Evolutionary conservation across 2,329 filamentous ascomycete genomes (phyloP), one percentile per base, ranked within the genome.

Genomic region (Stemphylium lycopersici): DNA sequence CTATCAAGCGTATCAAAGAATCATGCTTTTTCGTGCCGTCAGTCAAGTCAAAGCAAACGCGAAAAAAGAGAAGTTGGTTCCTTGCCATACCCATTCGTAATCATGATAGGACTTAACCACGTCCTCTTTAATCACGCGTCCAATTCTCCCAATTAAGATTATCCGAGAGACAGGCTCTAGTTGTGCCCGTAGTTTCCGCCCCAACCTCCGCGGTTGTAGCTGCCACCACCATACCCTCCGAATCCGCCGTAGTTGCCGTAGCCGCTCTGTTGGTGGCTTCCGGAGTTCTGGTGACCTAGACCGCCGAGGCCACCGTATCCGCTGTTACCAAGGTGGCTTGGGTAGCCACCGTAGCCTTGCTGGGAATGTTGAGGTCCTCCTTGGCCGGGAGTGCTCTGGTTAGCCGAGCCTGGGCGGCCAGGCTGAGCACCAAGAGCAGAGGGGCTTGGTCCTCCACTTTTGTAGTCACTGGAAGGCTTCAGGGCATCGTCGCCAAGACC

Each of bases 401-500:
- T 82, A 6, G 85, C 84, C 33, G 85, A 87, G 37, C 83, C 84
- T 34, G 86, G 85, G 57, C 86, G 84, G 61, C 84, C 84, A 39
- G 83, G 83, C 68, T 87, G 85, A 33, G 71, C 67, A 41, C 83
- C 83, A 34, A 87, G 78, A 10, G 79, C 76, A 52, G 83, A 83
- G 22, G 85, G 85, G 60, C 84, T 87, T 24, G 86, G 84, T 10
- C 84, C 83, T 38, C 79, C 80, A 22, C 67, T 70, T 76, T 86
- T 86, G 41, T 81, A 76, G 16, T 84, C 80, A 58, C 82, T 81
- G 58, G 83, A 87, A 6, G 80, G 79, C 76, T 86, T 87, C 60
- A 84, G 69, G 0, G 79, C 66, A 55, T 86, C 84, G 38, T 87
- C 85, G 40, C 63, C 73, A 18, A 70, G 70, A 31, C 65, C 67